phyloP scores from a whole-genome alignment of 345 rosid species.

The Fremontodendron californicum region DNA sequence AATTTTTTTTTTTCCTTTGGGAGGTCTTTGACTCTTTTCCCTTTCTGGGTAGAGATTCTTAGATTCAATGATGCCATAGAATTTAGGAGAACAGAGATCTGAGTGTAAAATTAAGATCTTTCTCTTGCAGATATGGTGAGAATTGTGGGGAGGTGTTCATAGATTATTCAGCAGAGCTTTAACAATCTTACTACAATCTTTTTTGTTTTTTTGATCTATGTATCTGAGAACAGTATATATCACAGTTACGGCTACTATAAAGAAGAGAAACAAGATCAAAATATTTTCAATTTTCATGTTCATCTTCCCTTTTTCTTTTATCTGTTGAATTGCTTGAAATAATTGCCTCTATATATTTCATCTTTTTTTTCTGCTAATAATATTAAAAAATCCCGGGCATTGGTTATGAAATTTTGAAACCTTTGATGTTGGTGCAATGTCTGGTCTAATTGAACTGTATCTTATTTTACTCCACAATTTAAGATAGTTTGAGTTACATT shows the following conservation, averaged over 20 bases:
- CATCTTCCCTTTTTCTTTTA: not conserved
- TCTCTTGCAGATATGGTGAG: not conserved
- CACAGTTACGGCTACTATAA: not conserved
- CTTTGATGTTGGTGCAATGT: not conserved
- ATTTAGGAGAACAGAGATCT: not conserved
- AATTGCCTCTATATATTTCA: not conserved
- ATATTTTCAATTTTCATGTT: not conserved
- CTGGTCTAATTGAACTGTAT: not conserved
- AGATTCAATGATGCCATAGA: slow-evolving; percentile 1
- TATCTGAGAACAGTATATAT: slow-evolving; percentile 10
- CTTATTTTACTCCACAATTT: not conserved
- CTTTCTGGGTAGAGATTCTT: not conserved
- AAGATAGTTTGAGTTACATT: not conserved
- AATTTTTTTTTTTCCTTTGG: not conserved
- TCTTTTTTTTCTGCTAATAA: no score
- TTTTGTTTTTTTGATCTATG: not conserved
- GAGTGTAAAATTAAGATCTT: not conserved
- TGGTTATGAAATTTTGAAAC: not conserved
- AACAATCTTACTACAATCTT: not conserved
- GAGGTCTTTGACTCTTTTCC: no score
- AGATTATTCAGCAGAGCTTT: not conserved
- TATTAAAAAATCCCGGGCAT: no score
- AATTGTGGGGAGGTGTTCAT: not conserved
- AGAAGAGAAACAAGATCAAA: not conserved
- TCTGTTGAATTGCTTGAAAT: not conserved